Conservation (phyloP, 805 yeast species). For the Myxozyma geophila region DNA sequence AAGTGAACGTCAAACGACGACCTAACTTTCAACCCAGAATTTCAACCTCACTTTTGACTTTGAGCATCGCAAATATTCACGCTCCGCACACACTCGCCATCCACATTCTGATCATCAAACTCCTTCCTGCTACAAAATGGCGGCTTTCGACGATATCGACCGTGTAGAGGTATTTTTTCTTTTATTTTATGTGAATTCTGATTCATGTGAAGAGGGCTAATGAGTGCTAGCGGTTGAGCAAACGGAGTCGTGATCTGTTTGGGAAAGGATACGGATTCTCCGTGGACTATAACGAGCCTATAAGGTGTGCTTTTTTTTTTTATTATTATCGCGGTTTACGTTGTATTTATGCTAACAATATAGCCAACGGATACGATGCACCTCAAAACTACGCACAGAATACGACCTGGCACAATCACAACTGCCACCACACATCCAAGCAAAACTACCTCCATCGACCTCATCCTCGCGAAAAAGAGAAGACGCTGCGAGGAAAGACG, state of each 20-base stretch:
- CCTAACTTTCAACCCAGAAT: not conserved
- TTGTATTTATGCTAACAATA: not conserved
- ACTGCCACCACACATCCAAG: constrained; percentile 40
- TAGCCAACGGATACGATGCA: constrained; percentile 28
- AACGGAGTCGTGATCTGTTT: constrained; percentile 37
- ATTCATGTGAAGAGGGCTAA: not conserved
- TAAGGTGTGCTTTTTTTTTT: constrained; percentile 16
- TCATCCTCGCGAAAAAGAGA: constrained; percentile 20
- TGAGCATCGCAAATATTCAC: not conserved
- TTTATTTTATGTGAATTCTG: not conserved
- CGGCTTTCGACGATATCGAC: constrained; percentile 23
- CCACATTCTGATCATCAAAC: not conserved
- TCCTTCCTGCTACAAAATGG: not conserved
- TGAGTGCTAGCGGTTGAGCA: constrained; percentile 19
- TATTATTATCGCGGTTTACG: too few species aligned
- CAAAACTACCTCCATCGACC: constrained; percentile 36
- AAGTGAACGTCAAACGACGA: too few species aligned
- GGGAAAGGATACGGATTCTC: constrained; percentile 35
- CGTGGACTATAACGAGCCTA: constrained; percentile 33
- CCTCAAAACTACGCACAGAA: constrained; percentile 35
- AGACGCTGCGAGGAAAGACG: constrained; percentile 24
- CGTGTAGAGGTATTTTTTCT: constrained; percentile 26
- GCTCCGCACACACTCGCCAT: not conserved
- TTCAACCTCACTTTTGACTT: not conserved
- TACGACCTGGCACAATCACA: constrained; percentile 35